phyloP scores from a whole-genome alignment of 176 grass and related monocot species.

The Zizania latifolia region DNA sequence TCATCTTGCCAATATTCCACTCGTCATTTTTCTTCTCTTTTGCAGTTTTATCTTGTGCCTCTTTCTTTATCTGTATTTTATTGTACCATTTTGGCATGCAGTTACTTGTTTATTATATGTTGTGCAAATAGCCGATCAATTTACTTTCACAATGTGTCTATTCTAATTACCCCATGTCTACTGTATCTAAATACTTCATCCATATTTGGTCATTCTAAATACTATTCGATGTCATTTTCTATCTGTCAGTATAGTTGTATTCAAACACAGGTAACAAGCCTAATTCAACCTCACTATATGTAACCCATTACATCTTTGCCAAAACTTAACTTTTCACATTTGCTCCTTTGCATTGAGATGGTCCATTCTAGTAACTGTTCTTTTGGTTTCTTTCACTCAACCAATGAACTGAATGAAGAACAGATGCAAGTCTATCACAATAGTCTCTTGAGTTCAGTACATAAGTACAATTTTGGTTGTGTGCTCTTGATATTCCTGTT shows the following conservation, averaged over 20 bases:
- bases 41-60: background rate
- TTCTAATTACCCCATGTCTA: background rate
- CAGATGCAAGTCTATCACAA: background rate
- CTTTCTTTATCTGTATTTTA: background rate
- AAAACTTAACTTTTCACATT: background rate
- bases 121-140: background rate
- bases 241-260: background rate
- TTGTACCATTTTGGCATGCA: background rate
- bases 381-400: background rate
- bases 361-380: background rate
- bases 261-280: background rate
- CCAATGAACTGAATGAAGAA: background rate
- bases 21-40: background rate
- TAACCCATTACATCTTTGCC: background rate
- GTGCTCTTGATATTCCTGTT: constrained; percentile 17
- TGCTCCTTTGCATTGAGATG: background rate
- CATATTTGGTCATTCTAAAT: background rate
- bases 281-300: background rate
- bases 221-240: background rate
- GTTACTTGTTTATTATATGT: background rate
- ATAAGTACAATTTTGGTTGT: constrained; percentile 10
- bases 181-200: background rate
- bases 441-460: background rate
- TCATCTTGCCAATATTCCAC: background rate
- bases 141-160: constrained; percentile 7